Conservation (phyloP, 2,329 filamentous ascomycete species). For the Venturia oleaginea region DNA sequence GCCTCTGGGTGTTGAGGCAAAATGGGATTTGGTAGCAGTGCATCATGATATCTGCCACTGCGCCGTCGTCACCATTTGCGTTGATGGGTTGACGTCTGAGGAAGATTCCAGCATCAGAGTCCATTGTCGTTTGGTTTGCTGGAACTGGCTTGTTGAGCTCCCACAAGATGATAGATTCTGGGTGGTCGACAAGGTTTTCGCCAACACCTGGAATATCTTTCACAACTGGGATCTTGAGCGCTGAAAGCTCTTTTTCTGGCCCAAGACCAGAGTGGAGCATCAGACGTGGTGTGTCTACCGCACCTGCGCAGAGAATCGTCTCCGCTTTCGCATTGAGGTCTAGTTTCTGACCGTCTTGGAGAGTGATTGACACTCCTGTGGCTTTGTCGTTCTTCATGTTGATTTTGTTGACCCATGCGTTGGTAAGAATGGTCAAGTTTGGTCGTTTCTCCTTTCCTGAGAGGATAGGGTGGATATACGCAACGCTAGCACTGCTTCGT, state of each 20-base stretch:
- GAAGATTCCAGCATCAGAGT: slow-evolving; percentile 84
- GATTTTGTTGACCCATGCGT: slow-evolving; percentile 78
- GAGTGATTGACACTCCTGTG: slow-evolving; percentile 61
- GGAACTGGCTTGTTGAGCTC: slow-evolving; percentile 74
- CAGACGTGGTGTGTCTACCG: slow-evolving; percentile 68
- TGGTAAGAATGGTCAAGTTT: slow-evolving; percentile 78
- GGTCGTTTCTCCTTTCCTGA: slow-evolving; percentile 71
- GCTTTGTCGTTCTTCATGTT: slow-evolving; percentile 63
- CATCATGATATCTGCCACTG: slow-evolving; percentile 85
- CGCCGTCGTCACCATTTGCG: slow-evolving; percentile 59
- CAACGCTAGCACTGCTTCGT: slow-evolving; percentile 77
- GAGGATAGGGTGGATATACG: slow-evolving; percentile 87
- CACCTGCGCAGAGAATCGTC: slow-evolving; percentile 71
- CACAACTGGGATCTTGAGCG: slow-evolving; percentile 44
- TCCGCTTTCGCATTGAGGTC: slow-evolving; percentile 57
- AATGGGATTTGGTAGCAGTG: slow-evolving; percentile 96
- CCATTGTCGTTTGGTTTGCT: slow-evolving; percentile 77
- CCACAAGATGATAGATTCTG: slow-evolving; percentile 61
- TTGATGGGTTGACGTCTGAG: slow-evolving; percentile 66
- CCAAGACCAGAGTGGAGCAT: slow-evolving; percentile 45
- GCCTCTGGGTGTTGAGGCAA: slow-evolving; percentile 66
- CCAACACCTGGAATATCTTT: slow-evolving; percentile 53
- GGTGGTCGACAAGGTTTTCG: slow-evolving; percentile 57
- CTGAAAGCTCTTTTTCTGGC: slow-evolving; percentile 37
- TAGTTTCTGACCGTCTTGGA: slow-evolving; percentile 50